Evolutionary conservation across 2,329 filamentous ascomycete genomes (phyloP), one percentile per base, ranked within the genome.

Genomic region (Alternaria arborescens): DNA sequence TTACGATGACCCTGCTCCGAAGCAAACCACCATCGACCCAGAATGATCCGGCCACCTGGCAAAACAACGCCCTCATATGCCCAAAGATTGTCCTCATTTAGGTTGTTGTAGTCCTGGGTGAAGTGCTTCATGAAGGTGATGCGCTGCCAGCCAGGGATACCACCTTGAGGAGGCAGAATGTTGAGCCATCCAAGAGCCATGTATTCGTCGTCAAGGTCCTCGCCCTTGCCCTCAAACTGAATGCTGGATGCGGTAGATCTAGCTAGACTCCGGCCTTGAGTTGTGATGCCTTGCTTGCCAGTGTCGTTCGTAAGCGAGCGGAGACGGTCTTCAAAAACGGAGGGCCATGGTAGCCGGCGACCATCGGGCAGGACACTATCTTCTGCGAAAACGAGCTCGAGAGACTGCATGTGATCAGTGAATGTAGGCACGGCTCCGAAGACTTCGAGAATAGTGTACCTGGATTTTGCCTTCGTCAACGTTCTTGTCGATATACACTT

Each of bases 51-150:
- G 3, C 79, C 80, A 14, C 82, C 82, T 0, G 82, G 82, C 22
- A 84, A 59, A 8, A 83, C 81, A 5, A 83, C 77, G 5, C 82
- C 82, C 66, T 84, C 82, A 40, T 84, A 83, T 2, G 81, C 82
- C 81, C 82, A 84, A 2, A 83, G 70, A 16, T 71, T 68, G n/a
- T 79, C 76, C 26, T 77, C 72, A 53, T 74, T 55, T 5, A 63
- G 22, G 4, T 75, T 57, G 0, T 75, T 62, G 8, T 74, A 58
- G 8, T 75, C 68, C 14, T 80, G 71, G 2, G 63, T 53, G 62
- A 79, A 82, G 64, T 84, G 83, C 70, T 85, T 85, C 79, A 87
- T 83, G 76, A 87, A 82, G 0, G 81, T 83, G 56, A 87, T 75
- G 32, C 84, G 80, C 73, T 85, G 82, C 78, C 83, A 87, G 20